Conservation (phyloP, 2,329 filamentous ascomycete genomes). For the Beauveria sp. region DNA sequence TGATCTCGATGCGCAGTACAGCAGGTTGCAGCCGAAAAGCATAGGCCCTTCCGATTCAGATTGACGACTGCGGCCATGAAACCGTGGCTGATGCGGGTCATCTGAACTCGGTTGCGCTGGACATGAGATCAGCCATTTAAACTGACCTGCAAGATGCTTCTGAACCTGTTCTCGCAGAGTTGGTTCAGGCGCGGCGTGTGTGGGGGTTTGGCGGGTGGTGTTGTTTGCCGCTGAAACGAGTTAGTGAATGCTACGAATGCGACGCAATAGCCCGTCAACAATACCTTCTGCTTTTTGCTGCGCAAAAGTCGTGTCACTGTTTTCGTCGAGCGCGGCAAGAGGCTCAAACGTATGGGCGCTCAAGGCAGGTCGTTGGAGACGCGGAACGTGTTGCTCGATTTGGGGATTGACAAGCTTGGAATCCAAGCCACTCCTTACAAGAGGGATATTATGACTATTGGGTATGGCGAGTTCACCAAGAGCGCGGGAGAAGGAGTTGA, state of each 20-base stretch:
- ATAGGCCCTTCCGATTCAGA: conserved; percentile 14
- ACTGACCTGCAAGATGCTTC: conserved; percentile 40
- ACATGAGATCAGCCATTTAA: conserved; percentile 41
- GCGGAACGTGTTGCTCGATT: conserved; percentile 17
- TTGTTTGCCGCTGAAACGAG: not conserved
- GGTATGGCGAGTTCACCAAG: conserved; percentile 22
- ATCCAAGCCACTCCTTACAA: conserved; percentile 10
- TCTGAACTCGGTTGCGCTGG: conserved; percentile 21
- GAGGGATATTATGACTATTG: conserved; percentile 18
- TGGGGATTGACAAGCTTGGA: conserved; percentile 14
- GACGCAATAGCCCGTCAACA: not conserved
- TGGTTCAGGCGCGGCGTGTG: conserved; percentile 17
- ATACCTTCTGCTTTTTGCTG: not conserved
- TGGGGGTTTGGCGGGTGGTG: conserved; percentile 11
- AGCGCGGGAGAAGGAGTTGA: conserved; percentile 3
- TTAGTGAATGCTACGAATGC: conserved; percentile 14
- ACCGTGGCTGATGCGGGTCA: conserved; percentile 13
- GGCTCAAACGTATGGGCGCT: conserved; percentile 27
- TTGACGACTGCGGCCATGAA: conserved; percentile 16
- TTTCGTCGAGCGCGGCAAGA: conserved; percentile 8
- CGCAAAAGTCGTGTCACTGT: not conserved
- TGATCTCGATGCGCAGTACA: conserved; percentile 28
- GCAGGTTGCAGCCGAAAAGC: conserved; percentile 46
- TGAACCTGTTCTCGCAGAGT: conserved; percentile 27
- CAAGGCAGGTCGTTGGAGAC: conserved; percentile 22